phyloP scores from a whole-genome alignment of 768 basidiomycete species.

The Amylocystis lapponica region DNA sequence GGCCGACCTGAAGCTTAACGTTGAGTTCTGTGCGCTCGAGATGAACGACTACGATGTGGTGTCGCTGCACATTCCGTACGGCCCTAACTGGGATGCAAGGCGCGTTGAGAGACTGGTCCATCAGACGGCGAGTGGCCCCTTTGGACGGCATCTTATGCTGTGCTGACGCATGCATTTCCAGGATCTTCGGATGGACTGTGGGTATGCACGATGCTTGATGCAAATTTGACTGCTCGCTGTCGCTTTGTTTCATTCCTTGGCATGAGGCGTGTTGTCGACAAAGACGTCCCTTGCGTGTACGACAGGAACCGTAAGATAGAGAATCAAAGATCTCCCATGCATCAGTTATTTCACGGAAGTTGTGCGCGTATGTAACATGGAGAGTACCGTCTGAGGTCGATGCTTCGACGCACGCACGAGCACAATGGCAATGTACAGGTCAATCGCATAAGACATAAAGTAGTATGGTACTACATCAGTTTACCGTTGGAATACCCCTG shows the following conservation, averaged over 20 bases:
- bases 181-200: conserved; percentile 58
- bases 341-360: no score
- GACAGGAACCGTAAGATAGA: no score
- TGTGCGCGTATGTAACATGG: no score
- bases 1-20: conserved; percentile 48
- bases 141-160: not conserved
- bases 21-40: conserved; percentile 38
- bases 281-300: no score
- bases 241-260: no score
- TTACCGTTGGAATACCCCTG: conserved; percentile 21
- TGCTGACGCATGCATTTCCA: conserved; percentile 17
- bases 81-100: conserved; percentile 51
- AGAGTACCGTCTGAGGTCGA: no score
- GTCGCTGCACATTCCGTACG: conserved; percentile 54
- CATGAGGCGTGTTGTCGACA: no score
- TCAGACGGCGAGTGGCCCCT: conserved; percentile 38
- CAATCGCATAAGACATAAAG: not conserved
- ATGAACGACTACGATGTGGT: conserved; percentile 54
- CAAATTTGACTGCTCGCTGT: no score
- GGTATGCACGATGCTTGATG: no score
- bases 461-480: conserved; percentile 17
- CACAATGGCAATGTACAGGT: not conserved
- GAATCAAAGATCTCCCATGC: no score
- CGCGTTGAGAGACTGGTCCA: conserved; percentile 53
- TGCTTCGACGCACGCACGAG: no score